phyloP scores from a whole-genome alignment of 805 yeast genomes.

The Wickerhamomyces alni region DNA sequence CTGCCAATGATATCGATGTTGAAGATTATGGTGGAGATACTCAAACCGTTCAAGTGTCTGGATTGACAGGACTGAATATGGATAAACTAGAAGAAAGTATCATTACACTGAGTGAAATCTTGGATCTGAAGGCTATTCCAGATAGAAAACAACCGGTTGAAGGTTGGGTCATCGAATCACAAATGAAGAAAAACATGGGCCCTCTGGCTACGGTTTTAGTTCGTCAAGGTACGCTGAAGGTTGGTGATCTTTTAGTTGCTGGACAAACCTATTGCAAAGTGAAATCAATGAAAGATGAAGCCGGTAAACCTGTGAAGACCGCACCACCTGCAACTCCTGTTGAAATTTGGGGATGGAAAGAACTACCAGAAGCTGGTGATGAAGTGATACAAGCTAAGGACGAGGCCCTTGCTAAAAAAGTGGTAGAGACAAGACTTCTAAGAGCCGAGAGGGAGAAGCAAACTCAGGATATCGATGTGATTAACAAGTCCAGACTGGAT shows the following conservation, averaged over 20 bases:
- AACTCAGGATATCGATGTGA: slow-evolving; percentile 56
- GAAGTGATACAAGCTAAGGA: slow-evolving; percentile 67
- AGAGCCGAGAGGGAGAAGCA: slow-evolving; percentile 55
- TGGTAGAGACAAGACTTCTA: slow-evolving; percentile 56
- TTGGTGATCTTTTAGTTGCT: slow-evolving; percentile 73
- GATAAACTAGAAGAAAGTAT: slow-evolving; percentile 86
- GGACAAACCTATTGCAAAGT: slow-evolving; percentile 87
- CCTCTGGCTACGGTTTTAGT: slow-evolving; percentile 81
- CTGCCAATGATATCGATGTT: slow-evolving; percentile 71
- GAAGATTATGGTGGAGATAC: slow-evolving; percentile 96
- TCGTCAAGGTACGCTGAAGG: slow-evolving; percentile 66
- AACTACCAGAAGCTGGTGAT: slow-evolving; percentile 87
- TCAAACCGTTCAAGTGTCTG: slow-evolving; percentile 83
- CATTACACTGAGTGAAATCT: slow-evolving; percentile 74
- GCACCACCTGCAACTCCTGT: slow-evolving; percentile 91
- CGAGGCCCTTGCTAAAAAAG: slow-evolving; percentile 74
- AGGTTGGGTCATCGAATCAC: slow-evolving; percentile 88
- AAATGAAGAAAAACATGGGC: slow-evolving; percentile 77
- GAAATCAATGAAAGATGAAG: slow-evolving; percentile 68
- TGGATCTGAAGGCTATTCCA: slow-evolving; percentile 65
- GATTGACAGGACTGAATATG: slow-evolving; percentile 86
- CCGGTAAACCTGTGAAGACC: slow-evolving; percentile 50
- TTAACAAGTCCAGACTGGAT: slow-evolving; percentile 62
- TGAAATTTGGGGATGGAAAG: slow-evolving; percentile 92
- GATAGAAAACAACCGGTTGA: slow-evolving; percentile 46